Base-by-base conservation (phyloP, 2,329 filamentous ascomycete species). In the Penicillium sp. region DNA sequence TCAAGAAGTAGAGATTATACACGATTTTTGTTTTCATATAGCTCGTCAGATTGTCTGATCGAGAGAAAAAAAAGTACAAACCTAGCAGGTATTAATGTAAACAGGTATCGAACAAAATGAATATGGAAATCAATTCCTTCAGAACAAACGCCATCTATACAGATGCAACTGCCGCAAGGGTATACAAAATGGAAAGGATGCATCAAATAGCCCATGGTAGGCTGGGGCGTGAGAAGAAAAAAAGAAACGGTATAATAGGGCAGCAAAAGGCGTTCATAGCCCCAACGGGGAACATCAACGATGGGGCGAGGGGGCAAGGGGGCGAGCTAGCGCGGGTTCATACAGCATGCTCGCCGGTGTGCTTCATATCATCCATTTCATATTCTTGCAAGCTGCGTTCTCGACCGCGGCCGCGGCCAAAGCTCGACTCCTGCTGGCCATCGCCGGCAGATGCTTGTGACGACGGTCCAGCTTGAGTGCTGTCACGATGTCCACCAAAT, bases 401-500 rank as follows among this genome's bases (percentile, higher is more conserved):
- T 29, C 70, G 67, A 5, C 68, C 71, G 7, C 70, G 68, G 7
- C 71, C 70, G 10, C 69, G 64, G n/a, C 69, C 70, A 47, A 68
- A 65, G 19, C 64, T 64, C 2, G 65, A 64, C 41, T 65, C 60
- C n/a, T 62, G 54, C 41, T 65, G 64, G 16, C 59, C 62, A 46
- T 68, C 62, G 8, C 19, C 60, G 48, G 34, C 53, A 40, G 34
- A 38, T 29, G 55, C 58, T 31, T 57, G 59, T n/a, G 60, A 61
- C 4, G 60, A 59, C 16, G 60, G 55, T 16, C 55, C 55, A 23
- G 58, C 46, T 44, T 63, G 59, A 31, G 57, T 65, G 34, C 61
- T 65, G 38, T 63, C 59, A 11, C 58, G 65, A n/a, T 69, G 68
- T 2, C 88, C 88, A 21, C 91, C 91, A 70, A 97, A 97, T 58